phyloP scores from a whole-genome alignment of 2,329 filamentous ascomycete genomes.

The Emmonsia crescens region DNA sequence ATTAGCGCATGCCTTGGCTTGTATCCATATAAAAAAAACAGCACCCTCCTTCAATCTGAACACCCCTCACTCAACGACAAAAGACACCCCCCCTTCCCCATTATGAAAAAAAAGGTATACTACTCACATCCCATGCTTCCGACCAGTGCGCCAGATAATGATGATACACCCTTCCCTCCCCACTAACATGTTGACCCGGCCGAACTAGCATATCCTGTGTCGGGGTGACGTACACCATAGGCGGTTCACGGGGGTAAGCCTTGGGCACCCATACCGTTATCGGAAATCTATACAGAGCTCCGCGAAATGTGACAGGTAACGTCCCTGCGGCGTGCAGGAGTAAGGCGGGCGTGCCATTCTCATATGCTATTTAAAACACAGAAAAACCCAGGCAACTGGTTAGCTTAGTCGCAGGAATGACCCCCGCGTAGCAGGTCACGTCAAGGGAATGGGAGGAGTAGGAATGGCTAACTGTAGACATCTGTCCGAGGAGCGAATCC shows the following conservation, averaged over 20 bases:
- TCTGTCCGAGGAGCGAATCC: slow-evolving; percentile 79
- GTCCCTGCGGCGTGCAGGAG: slow-evolving; percentile 80
- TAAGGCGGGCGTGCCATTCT: slow-evolving; percentile 75
- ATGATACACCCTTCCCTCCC: slow-evolving; percentile 88
- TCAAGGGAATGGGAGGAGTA: neutral
- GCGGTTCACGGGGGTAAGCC: slow-evolving; percentile 74
- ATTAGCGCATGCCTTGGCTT: neutral
- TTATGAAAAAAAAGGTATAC: neutral
- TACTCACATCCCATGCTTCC: slow-evolving; percentile 77
- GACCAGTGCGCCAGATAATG: slow-evolving; percentile 87
- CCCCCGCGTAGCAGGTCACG: neutral
- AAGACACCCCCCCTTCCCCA: neutral
- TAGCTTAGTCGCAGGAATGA: neutral
- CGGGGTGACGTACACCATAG: slow-evolving; percentile 79
- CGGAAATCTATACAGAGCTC: slow-evolving; percentile 80
- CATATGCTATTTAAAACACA: slow-evolving; percentile 53
- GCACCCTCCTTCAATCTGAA: neutral
- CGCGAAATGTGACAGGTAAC: slow-evolving; percentile 81
- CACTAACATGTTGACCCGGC: slow-evolving; percentile 88
- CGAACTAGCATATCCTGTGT: slow-evolving; percentile 80
- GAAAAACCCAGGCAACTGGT: neutral
- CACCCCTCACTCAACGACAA: neutral
- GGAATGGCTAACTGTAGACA: slow-evolving; percentile 67
- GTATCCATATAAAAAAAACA: slow-evolving; percentile 8
- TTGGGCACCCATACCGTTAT: slow-evolving; percentile 89